A percentile compares a stretch with the other conserved stretches of the same genome.
phyloP scores from a whole-genome alignment of 2,329 filamentous ascomycete species.

The Fragosphaeria purpurea region DNA sequence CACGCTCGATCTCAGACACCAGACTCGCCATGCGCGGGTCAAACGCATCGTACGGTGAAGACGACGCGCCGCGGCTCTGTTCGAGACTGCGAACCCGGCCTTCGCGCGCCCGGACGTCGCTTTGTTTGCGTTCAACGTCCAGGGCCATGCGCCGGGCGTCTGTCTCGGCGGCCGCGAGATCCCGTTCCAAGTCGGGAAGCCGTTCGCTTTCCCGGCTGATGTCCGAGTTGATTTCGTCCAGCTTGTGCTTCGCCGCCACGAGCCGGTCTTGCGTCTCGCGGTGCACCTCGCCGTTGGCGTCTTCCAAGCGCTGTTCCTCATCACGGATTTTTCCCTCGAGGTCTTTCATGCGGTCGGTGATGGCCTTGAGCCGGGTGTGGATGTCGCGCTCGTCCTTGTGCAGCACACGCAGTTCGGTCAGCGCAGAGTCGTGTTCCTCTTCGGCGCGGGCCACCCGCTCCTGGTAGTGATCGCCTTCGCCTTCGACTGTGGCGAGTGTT shows the following conservation, averaged over 20 bases:
- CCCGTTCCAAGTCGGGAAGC: slow-evolving; percentile 22
- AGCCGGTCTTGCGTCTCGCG: slow-evolving; percentile 48
- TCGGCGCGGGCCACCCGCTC: slow-evolving; percentile 39
- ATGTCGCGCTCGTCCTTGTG: slow-evolving; percentile 57
- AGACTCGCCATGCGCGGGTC: slow-evolving; percentile 52
- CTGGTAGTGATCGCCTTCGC: slow-evolving; percentile 36
- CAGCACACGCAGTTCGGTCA: slow-evolving; percentile 26
- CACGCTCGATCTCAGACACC: slow-evolving; percentile 57
- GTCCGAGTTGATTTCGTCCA: slow-evolving; percentile 31
- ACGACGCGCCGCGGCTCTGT: slow-evolving; percentile 43
- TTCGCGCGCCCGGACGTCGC: slow-evolving; percentile 45
- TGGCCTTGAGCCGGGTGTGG: slow-evolving; percentile 43
- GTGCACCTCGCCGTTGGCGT: slow-evolving; percentile 55
- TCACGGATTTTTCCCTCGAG: slow-evolving; percentile 38
- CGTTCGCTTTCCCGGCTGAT: slow-evolving; percentile 21
- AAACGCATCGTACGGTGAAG: slow-evolving; percentile 44
- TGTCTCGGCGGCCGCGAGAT: slow-evolving; percentile 22
- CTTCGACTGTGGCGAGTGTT: slow-evolving; percentile 30
- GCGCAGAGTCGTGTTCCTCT: slow-evolving; percentile 32
- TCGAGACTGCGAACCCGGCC: slow-evolving; percentile 40
- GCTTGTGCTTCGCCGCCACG: slow-evolving; percentile 43
- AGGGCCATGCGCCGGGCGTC: slow-evolving; percentile 21
- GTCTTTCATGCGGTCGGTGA: slow-evolving; percentile 35
- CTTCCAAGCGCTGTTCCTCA: slow-evolving; percentile 53
- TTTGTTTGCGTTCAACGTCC: slow-evolving; percentile 33